Conservation (phyloP, 148 eudicot species). For the Rhododendron molle region DNA sequence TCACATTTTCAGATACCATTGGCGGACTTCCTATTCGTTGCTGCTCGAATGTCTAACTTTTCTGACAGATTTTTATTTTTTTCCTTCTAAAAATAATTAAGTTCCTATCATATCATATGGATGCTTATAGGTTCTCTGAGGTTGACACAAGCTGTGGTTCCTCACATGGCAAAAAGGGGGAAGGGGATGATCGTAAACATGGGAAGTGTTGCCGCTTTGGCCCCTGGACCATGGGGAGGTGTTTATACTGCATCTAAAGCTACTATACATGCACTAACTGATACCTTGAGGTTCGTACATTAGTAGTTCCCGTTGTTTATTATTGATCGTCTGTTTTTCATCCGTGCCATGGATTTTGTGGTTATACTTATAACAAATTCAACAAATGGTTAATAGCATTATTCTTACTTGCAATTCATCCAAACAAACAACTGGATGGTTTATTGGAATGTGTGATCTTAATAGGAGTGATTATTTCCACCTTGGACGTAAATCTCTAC, state of each 20-base stretch:
- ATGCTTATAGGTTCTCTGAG: constrained; percentile 35
- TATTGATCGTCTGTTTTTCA: not conserved
- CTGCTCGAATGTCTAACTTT: too few species aligned
- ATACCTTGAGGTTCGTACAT: constrained; percentile 59
- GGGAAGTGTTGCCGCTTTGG: constrained; percentile 71
- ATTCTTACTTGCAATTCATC: constrained; percentile 6
- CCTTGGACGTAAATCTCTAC: not conserved
- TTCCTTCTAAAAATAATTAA: not conserved
- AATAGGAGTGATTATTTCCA: not conserved
- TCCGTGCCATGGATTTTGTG: not conserved
- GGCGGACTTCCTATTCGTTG: too few species aligned
- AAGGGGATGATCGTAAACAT: constrained; percentile 84
- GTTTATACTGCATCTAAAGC: constrained; percentile 83
- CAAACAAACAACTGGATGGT: not conserved
- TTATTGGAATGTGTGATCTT: not conserved
- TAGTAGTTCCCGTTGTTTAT: not conserved
- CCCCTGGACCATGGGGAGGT: constrained; percentile 87
- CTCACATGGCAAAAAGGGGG: constrained; percentile 73
- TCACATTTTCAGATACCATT: too few species aligned
- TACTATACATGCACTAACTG: constrained; percentile 70
- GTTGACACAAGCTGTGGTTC: constrained; percentile 85
- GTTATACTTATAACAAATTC: not conserved
- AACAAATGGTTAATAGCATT: not conserved
- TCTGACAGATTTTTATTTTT: not conserved
- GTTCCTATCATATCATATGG: not conserved